phyloP scores from a whole-genome alignment of 192 early-diverging fungal species.

The Coemansia guatemalensis region DNA sequence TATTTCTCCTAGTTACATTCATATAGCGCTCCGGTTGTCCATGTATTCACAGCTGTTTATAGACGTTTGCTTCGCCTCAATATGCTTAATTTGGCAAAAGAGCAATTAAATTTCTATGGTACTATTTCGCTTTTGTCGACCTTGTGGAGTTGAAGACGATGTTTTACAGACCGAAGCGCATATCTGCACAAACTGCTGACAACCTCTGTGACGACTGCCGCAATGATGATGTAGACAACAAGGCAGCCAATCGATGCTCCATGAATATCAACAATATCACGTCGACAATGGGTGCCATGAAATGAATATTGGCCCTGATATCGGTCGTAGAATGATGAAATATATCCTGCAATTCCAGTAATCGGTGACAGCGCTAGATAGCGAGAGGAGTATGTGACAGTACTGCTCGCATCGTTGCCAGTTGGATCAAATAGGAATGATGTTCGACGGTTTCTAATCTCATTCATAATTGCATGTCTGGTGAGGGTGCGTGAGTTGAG shows the following conservation, averaged over 20 bases:
- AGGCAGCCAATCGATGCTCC: slow-evolving; percentile 22
- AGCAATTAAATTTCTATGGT: background rate
- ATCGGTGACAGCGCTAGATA: too few relatives aligned
- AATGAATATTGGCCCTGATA: slow-evolving; percentile 69
- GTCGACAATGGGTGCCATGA: slow-evolving; percentile 57
- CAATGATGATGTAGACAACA: slow-evolving; percentile 22
- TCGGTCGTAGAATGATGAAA: slow-evolving; percentile 61
- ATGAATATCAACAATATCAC: slow-evolving; percentile 53
- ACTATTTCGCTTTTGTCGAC: background rate
- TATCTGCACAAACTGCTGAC: slow-evolving; percentile 1
- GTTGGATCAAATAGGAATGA: slow-evolving; percentile 66
- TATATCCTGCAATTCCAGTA: too few relatives aligned
- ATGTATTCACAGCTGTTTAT: background rate
- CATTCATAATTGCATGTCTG: slow-evolving; percentile 53
- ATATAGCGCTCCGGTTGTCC: slow-evolving; percentile 16
- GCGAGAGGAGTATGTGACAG: background rate
- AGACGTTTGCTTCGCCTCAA: background rate
- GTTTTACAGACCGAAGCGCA: background rate
- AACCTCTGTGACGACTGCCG: slow-evolving; percentile 19
- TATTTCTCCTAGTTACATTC: slow-evolving; percentile 69
- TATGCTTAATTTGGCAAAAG: background rate
- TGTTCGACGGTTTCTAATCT: slow-evolving; percentile 56
- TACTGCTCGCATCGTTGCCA: slow-evolving; percentile 50
- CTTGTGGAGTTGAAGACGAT: background rate
- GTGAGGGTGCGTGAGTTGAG: slow-evolving; percentile 49